These are phyloP conservation scores for Ophiocordyceps australis DNA, from an alignment of 2,329 filamentous ascomycete genomes.

Conservation along the genomic window DNA sequence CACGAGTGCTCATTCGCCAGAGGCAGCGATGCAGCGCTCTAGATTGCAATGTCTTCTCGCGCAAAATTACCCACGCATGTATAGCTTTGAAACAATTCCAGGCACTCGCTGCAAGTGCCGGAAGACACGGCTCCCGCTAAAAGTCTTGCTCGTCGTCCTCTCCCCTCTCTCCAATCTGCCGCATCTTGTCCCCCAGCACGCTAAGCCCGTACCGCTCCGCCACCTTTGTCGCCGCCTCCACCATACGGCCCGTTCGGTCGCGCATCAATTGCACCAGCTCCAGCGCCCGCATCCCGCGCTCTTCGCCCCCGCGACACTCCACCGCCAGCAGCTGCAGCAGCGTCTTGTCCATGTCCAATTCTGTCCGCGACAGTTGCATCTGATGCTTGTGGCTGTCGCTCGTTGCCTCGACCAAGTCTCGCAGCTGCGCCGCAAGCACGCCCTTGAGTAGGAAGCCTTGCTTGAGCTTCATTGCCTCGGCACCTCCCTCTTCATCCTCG, in stretches of 20 bases:
- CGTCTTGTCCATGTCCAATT: conserved; percentile 78
- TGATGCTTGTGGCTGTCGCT: conserved; percentile 41
- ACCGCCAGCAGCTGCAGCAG: conserved; percentile 74
- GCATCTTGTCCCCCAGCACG: conserved; percentile 79
- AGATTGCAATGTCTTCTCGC: no score
- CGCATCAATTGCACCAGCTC: conserved; percentile 79
- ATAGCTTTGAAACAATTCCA: no score
- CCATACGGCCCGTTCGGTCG: conserved; percentile 72
- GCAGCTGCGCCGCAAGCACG: conserved; percentile 54
- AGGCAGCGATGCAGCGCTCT: no score
- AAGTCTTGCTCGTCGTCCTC: not conserved
- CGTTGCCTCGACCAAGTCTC: conserved; percentile 55
- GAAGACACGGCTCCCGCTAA: not conserved
- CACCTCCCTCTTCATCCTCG: conserved; percentile 11
- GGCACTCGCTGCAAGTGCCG: no score
- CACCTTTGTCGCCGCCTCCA: conserved; percentile 80
- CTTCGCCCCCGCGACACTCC: conserved; percentile 85
- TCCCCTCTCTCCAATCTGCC: conserved; percentile 56
- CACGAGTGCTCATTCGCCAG: no score
- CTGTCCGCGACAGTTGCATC: conserved; percentile 46
- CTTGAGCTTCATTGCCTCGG: conserved; percentile 49
- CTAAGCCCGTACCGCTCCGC: conserved; percentile 68
- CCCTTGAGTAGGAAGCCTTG: conserved; percentile 64
- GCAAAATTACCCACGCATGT: no score
- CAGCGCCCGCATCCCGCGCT: conserved; percentile 83